These are phyloP conservation scores for Phaeolepiota aurea DNA, from an alignment of 768 basidiomycete genomes.

Conservation along the genomic window DNA sequence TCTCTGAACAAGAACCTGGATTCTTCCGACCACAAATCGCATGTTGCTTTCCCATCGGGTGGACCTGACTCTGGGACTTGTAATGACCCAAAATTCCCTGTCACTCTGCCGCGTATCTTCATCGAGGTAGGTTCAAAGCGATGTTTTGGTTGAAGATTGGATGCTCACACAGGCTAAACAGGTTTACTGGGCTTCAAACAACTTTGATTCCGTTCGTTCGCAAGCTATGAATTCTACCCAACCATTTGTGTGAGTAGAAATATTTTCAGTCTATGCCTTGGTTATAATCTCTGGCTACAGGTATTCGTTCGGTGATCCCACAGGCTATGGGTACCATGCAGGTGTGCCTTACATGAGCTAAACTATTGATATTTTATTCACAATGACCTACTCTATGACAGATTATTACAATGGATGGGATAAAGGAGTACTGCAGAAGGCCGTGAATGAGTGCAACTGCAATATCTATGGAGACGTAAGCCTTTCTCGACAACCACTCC, in stretches of 20 bases:
- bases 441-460: slow-evolving; percentile 46
- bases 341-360: slow-evolving; percentile 20
- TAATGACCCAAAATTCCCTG: slow-evolving; percentile 25
- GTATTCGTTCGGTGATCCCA: slow-evolving; percentile 48
- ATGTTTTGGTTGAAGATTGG: slow-evolving; percentile 5
- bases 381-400: too few relatives aligned
- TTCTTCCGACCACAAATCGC: slow-evolving; percentile 30
- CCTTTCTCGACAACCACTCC: slow-evolving; percentile 1
- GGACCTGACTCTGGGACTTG: slow-evolving; percentile 30
- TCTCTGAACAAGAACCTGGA: slow-evolving; percentile 31
- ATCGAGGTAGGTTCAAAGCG: slow-evolving; percentile 17
- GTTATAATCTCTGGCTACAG: too few relatives aligned
- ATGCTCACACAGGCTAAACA: neutral
- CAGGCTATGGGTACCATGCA: slow-evolving; percentile 44
- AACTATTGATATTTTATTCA: too few relatives aligned
- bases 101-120: slow-evolving; percentile 29
- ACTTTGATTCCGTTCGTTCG: slow-evolving; percentile 16
- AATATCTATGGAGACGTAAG: slow-evolving; percentile 34
- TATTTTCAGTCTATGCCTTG: too few relatives aligned
- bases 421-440: slow-evolving; percentile 40
- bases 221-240: slow-evolving; percentile 30
- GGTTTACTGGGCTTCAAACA: slow-evolving; percentile 24
- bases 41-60: slow-evolving; percentile 25
- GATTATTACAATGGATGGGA: slow-evolving; percentile 68
- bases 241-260: slow-evolving; percentile 33